These are phyloP conservation scores for Chaetoscypha palmicola DNA, from an alignment of 2,329 filamentous ascomycete species.

Conservation along the genomic window DNA sequence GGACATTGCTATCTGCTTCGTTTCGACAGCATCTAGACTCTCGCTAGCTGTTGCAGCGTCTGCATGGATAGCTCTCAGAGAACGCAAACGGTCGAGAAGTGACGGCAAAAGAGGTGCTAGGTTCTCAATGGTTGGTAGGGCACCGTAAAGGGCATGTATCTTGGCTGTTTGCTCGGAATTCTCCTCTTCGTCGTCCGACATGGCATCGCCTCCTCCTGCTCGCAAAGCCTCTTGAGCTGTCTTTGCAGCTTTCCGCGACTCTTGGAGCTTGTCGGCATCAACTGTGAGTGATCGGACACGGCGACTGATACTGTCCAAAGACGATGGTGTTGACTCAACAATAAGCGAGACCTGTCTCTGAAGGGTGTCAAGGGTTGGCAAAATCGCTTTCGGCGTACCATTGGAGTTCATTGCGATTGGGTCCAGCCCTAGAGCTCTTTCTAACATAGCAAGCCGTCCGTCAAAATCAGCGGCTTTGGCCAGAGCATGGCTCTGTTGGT, in stretches of 20 bases:
- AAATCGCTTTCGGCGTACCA: slow-evolving; percentile 58
- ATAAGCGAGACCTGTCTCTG: slow-evolving; percentile 75
- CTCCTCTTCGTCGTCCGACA: slow-evolving; percentile 42
- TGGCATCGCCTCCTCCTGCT: slow-evolving; percentile 33
- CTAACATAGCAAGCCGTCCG: slow-evolving; percentile 67
- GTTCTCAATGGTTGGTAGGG: slow-evolving; percentile 80
- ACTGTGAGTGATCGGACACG: slow-evolving; percentile 62
- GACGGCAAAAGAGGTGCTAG: slow-evolving; percentile 79
- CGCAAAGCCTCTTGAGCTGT: slow-evolving; percentile 51
- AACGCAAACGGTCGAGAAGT: slow-evolving; percentile 77
- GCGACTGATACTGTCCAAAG: slow-evolving; percentile 64
- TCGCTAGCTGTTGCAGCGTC: slow-evolving; percentile 77
- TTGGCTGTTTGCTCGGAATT: slow-evolving; percentile 72
- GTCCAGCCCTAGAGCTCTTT: slow-evolving; percentile 73
- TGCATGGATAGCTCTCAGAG: slow-evolving; percentile 75
- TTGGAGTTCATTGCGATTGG: slow-evolving; percentile 55
- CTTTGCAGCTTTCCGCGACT: slow-evolving; percentile 56
- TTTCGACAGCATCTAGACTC: slow-evolving; percentile 70
- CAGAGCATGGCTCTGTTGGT: slow-evolving; percentile 63
- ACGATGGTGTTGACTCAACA: slow-evolving; percentile 62
- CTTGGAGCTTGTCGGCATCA: slow-evolving; percentile 66
- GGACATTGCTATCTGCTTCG: slow-evolving; percentile 73
- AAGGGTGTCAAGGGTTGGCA: slow-evolving; percentile 74
- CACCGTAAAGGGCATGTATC: slow-evolving; percentile 85
- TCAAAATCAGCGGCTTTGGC: slow-evolving; percentile 85